Evolutionary conservation across 257 asterid genomes (phyloP).

Genomic region (Solanum paucissectum): DNA sequence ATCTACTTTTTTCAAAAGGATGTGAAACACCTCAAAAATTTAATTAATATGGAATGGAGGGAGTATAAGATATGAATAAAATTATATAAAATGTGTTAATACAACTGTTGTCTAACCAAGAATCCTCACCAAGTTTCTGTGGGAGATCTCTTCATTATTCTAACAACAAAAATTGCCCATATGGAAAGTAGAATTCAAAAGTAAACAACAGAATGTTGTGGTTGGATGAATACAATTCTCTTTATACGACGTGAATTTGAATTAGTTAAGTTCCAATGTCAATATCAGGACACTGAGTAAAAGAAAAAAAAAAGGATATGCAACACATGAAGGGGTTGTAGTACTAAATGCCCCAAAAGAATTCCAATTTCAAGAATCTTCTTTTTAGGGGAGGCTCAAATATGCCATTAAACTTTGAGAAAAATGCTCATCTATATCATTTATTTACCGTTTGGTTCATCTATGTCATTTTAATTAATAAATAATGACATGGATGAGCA

Average conservation of each 20-base stretch:
- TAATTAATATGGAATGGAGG: too few relatives aligned
- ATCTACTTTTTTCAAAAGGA: too few relatives aligned
- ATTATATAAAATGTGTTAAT: not conserved
- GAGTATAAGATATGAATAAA: not conserved
- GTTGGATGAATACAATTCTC: not conserved
- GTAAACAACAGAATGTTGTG: not conserved
- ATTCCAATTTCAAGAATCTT: not conserved
- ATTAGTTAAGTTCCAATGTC: not conserved
- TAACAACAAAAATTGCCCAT: not conserved
- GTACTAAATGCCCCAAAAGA: not conserved
- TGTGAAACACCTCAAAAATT: too few relatives aligned
- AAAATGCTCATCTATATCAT: too few relatives aligned
- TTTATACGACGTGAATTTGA: accelerated
- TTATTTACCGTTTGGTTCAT: too few relatives aligned
- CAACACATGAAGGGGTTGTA: not conserved
- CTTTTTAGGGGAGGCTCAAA: too few relatives aligned
- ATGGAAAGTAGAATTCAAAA: not conserved
- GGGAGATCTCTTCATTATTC: not conserved
- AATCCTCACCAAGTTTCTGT: not conserved
- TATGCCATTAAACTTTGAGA: too few relatives aligned
- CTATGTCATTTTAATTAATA: too few relatives aligned
- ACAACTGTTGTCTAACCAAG: not conserved
- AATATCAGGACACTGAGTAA: not conserved
- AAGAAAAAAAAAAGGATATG: too few relatives aligned
- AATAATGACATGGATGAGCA: too few relatives aligned